Conservation (phyloP, 2,329 filamentous ascomycete species). For the Cryphonectria parasitica region DNA sequence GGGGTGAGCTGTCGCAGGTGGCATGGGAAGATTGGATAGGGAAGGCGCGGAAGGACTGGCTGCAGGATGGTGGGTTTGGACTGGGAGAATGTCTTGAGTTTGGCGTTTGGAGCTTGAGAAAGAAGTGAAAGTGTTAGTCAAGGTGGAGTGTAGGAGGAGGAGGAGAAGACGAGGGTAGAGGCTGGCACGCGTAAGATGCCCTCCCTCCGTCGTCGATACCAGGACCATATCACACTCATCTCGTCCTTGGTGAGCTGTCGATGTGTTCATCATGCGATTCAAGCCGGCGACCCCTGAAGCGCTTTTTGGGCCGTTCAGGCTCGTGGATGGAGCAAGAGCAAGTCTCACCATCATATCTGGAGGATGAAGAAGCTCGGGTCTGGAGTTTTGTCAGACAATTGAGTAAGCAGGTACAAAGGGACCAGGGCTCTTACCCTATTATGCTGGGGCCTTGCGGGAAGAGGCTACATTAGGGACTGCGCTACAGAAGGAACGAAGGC, state of each 20-base stretch:
- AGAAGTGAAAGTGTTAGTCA: not conserved
- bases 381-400: not conserved
- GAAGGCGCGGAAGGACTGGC: constrained; percentile 61
- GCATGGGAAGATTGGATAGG: constrained; percentile 70
- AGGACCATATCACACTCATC: too few relatives aligned
- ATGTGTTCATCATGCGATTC: too few relatives aligned
- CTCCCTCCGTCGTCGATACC: too few relatives aligned
- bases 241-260: too few relatives aligned
- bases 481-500: not conserved
- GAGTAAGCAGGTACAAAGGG: not conserved
- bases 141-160: not conserved
- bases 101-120: constrained; percentile 35
- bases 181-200: not conserved
- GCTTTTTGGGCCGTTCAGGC: too few relatives aligned
- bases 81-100: constrained; percentile 57
- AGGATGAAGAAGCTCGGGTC: not conserved
- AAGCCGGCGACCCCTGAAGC: too few relatives aligned
- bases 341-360: not conserved
- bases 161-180: not conserved
- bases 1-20: constrained; percentile 63
- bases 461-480: not conserved
- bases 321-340: not conserved
- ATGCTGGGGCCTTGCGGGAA: too few relatives aligned
- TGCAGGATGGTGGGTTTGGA: constrained; percentile 59
- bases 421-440: not conserved